Base-by-base conservation (phyloP, 192 early-diverging fungal species). In the Linnemannia elongata region DNA sequence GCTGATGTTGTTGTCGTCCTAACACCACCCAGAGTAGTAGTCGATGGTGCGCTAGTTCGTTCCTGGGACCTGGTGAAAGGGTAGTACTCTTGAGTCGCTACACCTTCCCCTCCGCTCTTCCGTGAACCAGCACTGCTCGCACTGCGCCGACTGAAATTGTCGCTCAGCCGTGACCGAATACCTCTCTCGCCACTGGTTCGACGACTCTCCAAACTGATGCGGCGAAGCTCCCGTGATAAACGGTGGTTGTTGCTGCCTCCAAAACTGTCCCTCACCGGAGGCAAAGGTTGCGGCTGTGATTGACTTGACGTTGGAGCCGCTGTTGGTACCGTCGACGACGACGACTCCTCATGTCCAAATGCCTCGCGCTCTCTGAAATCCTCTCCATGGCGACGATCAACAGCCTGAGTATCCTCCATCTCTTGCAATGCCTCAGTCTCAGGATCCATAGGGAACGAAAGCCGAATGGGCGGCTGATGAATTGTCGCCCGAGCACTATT, bases 381-480 rank as follows among this genome's bases (percentile, higher is more conserved):
- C 15, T 66, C 55, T 2, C 10, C 71, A 15, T 44, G 27, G 18
- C 49, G 3, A 35, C 33, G 17, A 39, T 20, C 20, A 5, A 22
- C 0, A 47, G 27, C 5, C 55, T 6, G 55, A 33, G 1, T 9
- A 24, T 44, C 42, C 38, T 33, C 66, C 15, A 1, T 54, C 27
- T 77, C 69, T n/a, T 77, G 75, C 27, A 27, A 44, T 10, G 49
- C 76, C 49, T 77, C 39, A 18, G 73, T 44, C 41, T 44, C 71
- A 22, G 76, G 82, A 39, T 83, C 54, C 38, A 78, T 33, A 12
- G 82, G 82, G 55, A 78, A 83, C 20, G 76, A 74, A 18, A 78
- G 63, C 41, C 82, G 82, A 27, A 83, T 78, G 4, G 82, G 82
- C 6, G 82, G 82, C 45, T 83, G 82, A 27, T 75, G 77, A 41